These are phyloP conservation scores for Hansenula lynferdii DNA, from an alignment of 1,139 yeast species.

Conservation along the genomic window DNA sequence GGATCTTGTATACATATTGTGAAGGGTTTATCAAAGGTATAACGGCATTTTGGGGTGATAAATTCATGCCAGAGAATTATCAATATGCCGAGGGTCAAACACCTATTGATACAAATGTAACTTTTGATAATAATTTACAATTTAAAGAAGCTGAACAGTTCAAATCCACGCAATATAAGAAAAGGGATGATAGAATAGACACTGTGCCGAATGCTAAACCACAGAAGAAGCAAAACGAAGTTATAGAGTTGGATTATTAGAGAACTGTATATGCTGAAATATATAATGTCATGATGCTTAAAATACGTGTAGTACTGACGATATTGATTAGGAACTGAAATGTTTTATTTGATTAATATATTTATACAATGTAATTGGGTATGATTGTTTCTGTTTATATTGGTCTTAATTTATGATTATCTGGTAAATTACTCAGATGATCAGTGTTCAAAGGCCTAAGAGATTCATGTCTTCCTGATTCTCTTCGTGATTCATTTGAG, in stretches of 20 bases:
- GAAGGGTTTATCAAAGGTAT: slow-evolving; percentile 49
- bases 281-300: no score
- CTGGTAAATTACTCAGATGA: neutral
- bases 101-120: neutral
- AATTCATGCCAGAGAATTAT: slow-evolving; percentile 12
- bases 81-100: slow-evolving; percentile 2
- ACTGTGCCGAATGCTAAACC: no score
- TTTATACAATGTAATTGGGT: neutral
- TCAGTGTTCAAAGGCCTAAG: slow-evolving; percentile 6
- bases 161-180: neutral
- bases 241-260: neutral
- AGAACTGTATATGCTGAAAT: no score
- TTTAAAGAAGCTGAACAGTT: neutral
- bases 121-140: slow-evolving; percentile 1
- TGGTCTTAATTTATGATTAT: neutral
- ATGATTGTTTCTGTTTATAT: no score
- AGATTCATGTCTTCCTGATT: slow-evolving; percentile 6
- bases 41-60: slow-evolving; percentile 56
- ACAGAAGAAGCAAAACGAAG: neutral
- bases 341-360: neutral
- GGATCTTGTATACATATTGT: slow-evolving; percentile 42
- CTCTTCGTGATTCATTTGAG: slow-evolving; percentile 8
- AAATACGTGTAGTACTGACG: no score
- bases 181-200: neutral
- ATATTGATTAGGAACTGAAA: neutral